A percentile compares a stretch with the other conserved stretches of the same genome.
phyloP scores from a whole-genome alignment of 257 asterid genomes.

The Cinchona pubescens region DNA sequence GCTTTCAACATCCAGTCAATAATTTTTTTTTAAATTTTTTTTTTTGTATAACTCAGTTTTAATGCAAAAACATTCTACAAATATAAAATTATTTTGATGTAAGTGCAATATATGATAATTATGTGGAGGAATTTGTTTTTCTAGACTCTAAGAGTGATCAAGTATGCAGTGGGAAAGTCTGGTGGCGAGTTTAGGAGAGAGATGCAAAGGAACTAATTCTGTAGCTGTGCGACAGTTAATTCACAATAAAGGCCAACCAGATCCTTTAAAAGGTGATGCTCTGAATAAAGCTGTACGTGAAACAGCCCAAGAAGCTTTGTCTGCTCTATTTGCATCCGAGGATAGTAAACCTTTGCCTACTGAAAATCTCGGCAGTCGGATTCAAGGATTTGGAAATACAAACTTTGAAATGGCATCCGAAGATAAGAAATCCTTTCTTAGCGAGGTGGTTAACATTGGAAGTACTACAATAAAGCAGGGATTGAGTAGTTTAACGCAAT shows the following conservation, averaged over 20 bases:
- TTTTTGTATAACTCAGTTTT: background rate
- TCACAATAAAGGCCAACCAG: slow-evolving; percentile 92
- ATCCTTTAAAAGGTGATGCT: slow-evolving; percentile 93
- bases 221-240: slow-evolving; percentile 81
- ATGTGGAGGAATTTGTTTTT: background rate
- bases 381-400: slow-evolving; percentile 90
- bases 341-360: slow-evolving; percentile 63
- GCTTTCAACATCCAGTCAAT: background rate
- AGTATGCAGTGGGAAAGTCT: slow-evolving; percentile 90
- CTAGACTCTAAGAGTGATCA: slow-evolving; percentile 86
- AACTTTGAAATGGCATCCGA: slow-evolving; percentile 69
- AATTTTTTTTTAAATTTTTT: background rate
- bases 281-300: slow-evolving; percentile 94
- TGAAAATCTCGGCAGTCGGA: slow-evolving; percentile 80
- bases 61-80: background rate
- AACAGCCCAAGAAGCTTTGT: slow-evolving; percentile 90
- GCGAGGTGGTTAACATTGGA: slow-evolving; percentile 91
- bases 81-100: background rate
- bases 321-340: slow-evolving; percentile 78
- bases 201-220: slow-evolving; percentile 97
- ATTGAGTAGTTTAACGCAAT: slow-evolving; percentile 68
- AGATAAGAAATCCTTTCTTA: slow-evolving; percentile 80
- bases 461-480: slow-evolving; percentile 92
- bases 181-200: slow-evolving; percentile 94
- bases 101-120: background rate